A percentile compares a stretch with the other conserved stretches of the same genome.
Evolutionary conservation across 331 rosid genomes (phyloP).

Genomic region (Arachis monticola): DNA sequence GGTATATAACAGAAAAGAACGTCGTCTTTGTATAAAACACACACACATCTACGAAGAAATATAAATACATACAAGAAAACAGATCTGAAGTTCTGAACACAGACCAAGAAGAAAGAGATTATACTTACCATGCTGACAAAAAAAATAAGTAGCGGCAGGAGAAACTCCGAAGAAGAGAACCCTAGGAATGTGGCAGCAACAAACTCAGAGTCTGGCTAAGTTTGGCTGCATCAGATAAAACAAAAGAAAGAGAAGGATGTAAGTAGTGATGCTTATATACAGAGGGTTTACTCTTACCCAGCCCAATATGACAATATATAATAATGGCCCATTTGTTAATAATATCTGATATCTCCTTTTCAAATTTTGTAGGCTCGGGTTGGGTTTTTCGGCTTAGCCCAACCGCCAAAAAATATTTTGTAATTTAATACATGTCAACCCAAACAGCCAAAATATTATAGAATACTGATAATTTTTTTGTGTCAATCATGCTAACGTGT

Average conservation of each 20-base stretch:
- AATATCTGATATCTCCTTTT: background rate
- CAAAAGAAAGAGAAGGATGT: too few species aligned
- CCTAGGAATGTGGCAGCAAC: conserved; percentile 7
- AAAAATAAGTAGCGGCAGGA: background rate
- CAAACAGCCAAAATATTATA: too few species aligned
- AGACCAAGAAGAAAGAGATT: background rate
- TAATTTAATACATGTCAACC: too few species aligned
- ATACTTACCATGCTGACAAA: conserved; percentile 34
- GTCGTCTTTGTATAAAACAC: background rate
- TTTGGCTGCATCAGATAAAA: background rate
- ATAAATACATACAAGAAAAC: background rate
- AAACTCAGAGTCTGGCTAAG: background rate
- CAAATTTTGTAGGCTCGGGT: too few species aligned
- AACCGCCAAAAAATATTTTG: too few species aligned
- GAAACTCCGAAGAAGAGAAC: background rate
- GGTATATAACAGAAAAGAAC: background rate
- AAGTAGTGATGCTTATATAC: background rate
- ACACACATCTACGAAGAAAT: background rate
- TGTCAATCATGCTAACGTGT: too few species aligned
- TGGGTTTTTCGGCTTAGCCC: too few species aligned
- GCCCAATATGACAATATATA: background rate
- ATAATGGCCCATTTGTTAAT: background rate
- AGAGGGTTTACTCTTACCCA: background rate
- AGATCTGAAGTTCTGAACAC: conserved; percentile 9
- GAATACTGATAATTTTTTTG: too few species aligned